These are phyloP conservation scores for Pseudogymnoascus sp. DNA, from an alignment of 2,329 filamentous ascomycete genomes.

Conservation along the genomic window DNA sequence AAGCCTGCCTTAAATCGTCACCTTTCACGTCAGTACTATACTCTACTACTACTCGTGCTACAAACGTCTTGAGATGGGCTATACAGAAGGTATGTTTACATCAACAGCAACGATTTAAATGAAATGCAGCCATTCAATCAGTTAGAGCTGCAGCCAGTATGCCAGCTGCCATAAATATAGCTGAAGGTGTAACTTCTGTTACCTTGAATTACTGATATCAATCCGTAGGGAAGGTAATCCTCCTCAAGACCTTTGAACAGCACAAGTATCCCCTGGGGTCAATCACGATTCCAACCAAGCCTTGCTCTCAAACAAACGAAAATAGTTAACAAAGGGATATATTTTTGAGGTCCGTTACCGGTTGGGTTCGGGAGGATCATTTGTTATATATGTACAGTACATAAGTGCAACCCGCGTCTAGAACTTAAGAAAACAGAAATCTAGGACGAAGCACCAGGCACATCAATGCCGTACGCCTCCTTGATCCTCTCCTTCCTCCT, in stretches of 20 bases:
- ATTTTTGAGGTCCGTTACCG: slow-evolving; percentile 19
- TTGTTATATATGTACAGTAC: slow-evolving; percentile 11
- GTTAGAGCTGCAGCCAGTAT: not conserved
- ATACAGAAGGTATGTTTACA: not conserved
- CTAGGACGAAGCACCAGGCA: slow-evolving; percentile 30
- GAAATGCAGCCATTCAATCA: not conserved
- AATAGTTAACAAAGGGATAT: slow-evolving; percentile 13
- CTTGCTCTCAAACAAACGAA: not conserved
- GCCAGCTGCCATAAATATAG: not conserved
- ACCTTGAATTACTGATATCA: not conserved
- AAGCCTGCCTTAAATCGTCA: not conserved
- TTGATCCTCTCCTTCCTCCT: slow-evolving; percentile 59
- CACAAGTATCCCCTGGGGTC: not conserved
- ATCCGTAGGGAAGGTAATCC: not conserved
- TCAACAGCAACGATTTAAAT: not conserved
- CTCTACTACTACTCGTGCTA: too few species aligned
- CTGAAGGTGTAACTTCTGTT: not conserved
- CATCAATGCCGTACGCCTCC: slow-evolving; percentile 63
- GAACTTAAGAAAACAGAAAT: not conserved
- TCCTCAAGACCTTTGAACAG: not conserved
- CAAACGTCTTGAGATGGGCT: not conserved
- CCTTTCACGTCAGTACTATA: not conserved
- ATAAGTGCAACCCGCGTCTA: slow-evolving; percentile 5
- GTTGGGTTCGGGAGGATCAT: slow-evolving; percentile 1
- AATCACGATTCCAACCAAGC: not conserved